Evolutionary conservation across 768 basidiomycete species (phyloP), one percentile per base, ranked within the genome.

Genomic region (Rhizopogon roseolus): DNA sequence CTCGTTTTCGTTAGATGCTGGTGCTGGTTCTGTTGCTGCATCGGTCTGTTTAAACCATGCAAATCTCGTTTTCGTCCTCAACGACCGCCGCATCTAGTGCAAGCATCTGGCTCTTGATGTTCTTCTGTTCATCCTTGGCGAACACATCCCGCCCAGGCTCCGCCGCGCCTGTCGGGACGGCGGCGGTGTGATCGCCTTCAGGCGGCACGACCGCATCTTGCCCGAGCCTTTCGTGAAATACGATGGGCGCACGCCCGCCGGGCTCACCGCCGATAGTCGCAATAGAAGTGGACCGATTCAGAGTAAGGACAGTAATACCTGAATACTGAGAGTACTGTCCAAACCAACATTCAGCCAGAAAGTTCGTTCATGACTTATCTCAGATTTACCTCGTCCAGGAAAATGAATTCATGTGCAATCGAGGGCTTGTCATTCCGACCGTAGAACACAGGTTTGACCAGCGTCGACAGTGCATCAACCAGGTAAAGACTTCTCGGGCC

Each of bases 101-200:
- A 0, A 56, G 58, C 34, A 53, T 53, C 45, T 72, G 64, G 59
- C 84, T 86, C 69, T 79, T 80, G 44, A 73, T 63, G 6, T 81
- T 77, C 44, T 73, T 73, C 16, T 67, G 71, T 1, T 71, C 73
- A 34, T 76, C 70, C 29, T 74, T 77, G 0, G 76, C 86, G 61
- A 93, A 93, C 54, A 91, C 76, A 63, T 93, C 84, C 14, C 71
- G 76, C 0, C 91, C 90, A 1, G 91, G 90, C 60, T 89, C 89
- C 0, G 86, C 71, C 52, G 81, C 78, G 11, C 75, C 69, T 10
- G 76, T n/a, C n/a, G n/a, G 72, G 2, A 76, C 57, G 0, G 72
- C 65, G 13, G 81, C 75, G 8, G 62, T 71, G 43, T 62, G 64
- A 6, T 66, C 62, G 0, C 58, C 44, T 8, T 45, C 55, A 14